Base-by-base conservation (phyloP, 257 asterid species). In the Primulina eburnea region DNA sequence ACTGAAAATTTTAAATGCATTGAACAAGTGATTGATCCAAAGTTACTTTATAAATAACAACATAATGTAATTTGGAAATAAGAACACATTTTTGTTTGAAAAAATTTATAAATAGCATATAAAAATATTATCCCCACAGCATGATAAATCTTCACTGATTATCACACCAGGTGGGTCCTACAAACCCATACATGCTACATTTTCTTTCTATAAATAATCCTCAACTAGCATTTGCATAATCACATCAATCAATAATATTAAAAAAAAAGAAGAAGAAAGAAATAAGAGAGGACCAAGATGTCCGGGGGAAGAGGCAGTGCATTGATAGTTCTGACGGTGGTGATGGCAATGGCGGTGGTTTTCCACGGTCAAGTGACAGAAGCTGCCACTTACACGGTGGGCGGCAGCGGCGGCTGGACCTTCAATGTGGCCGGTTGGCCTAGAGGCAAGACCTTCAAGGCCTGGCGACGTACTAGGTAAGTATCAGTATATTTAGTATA, bases 401-500 rank as follows among this genome's bases (percentile, higher is more conserved):
- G 85, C 4, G 77, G 6, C 9, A 10, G 75, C 17, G 52, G 32
- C 5, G 87, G 87, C 2, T 83, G 88, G 88, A 80, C 78, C 37
- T 78, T 73, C 64, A 76, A 76, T 60, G 40, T 67, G 24, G 69
- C 0, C 29, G 24, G 50, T 66, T 83, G 85, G 88, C 78, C 85
- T 4, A 55, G 4, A 4, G 78, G 79, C 21, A 78, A 73, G 65
- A 65, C 65, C 9, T 83, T 80, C 28, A 60, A 55, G 32, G 83
- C 78, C 78, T 55, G 88, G 85, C 21, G 88, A 83, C 20, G 64
- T 37, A 12, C 80, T 83, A 0, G 78, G 85, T 81, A 71, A 68
- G 78, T 65, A 20, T 30, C 3, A 2, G 33, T 30, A 30, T 2
- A 30, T 2, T 37, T 29, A 6, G 5, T 10, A 40, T 11, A 40